Evolutionary conservation across 805 yeast species (phyloP).

Genomic region (Candida nonsorbophila): DNA sequence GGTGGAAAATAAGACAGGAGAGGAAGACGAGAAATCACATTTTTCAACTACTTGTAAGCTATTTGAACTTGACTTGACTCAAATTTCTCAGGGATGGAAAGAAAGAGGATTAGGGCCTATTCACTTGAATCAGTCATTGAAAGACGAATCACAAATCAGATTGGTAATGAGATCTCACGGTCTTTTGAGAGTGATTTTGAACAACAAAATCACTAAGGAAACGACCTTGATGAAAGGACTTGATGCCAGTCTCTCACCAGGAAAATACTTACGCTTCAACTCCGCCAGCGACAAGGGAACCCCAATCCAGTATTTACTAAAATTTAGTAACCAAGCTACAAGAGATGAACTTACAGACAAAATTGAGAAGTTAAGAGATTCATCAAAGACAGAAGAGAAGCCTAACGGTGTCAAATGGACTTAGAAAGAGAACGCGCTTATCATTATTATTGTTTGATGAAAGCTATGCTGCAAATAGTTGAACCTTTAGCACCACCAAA

Average conservation of each 20-base stretch:
- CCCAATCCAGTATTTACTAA: slow-evolving; percentile 82
- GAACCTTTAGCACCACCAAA: slow-evolving; percentile 90
- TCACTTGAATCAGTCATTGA: slow-evolving; percentile 59
- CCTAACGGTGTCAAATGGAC: background rate
- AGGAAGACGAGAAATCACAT: slow-evolving; percentile 72
- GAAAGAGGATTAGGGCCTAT: slow-evolving; percentile 88
- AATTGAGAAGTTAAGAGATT: slow-evolving; percentile 29
- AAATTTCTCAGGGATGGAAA: slow-evolving; percentile 81
- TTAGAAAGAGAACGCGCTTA: background rate
- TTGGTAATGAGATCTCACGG: slow-evolving; percentile 91
- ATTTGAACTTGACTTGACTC: slow-evolving; percentile 65
- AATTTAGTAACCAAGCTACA: slow-evolving; percentile 57
- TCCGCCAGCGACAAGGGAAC: slow-evolving; percentile 50
- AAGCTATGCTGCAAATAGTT: slow-evolving; percentile 84
- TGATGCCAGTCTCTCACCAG: slow-evolving; percentile 78
- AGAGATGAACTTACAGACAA: slow-evolving; percentile 55
- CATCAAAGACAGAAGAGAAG: background rate
- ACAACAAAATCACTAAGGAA: slow-evolving; percentile 58
- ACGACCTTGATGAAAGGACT: slow-evolving; percentile 72
- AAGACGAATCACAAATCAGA: slow-evolving; percentile 46
- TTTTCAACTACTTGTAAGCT: slow-evolving; percentile 73
- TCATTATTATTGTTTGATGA: slow-evolving; percentile 31
- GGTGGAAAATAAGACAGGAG: slow-evolving; percentile 74
- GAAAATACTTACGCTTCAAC: slow-evolving; percentile 74
- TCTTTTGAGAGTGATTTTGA: slow-evolving; percentile 73